phyloP scores from a whole-genome alignment of 2,329 filamentous ascomycete genomes.

The Fusarium floridanum region DNA sequence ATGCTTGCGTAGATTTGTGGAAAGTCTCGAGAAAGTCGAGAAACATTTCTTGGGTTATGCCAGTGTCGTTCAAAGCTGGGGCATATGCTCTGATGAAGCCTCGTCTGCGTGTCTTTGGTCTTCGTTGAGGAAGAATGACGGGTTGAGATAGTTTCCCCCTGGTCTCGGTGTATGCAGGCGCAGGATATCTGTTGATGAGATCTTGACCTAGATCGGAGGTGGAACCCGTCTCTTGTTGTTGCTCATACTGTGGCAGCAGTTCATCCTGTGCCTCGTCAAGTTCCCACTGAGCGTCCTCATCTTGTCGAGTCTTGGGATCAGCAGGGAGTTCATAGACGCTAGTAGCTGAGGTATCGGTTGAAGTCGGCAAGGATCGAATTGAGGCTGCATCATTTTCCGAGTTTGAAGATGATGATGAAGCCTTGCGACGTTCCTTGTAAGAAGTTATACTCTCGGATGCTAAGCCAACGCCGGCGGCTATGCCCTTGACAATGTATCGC shows the following conservation, averaged over 20 bases:
- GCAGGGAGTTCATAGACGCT: neutral
- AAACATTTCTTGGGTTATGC: conserved; percentile 32
- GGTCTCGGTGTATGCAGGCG: neutral
- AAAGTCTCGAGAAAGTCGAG: conserved; percentile 29
- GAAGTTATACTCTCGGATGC: conserved; percentile 18
- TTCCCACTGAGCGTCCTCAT: conserved; percentile 12
- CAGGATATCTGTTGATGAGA: conserved; percentile 8
- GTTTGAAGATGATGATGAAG: neutral
- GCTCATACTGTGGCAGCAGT: neutral
- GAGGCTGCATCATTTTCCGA: neutral
- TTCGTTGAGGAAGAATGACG: conserved; percentile 29
- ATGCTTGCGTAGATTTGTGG: conserved; percentile 27
- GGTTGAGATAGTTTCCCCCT: neutral
- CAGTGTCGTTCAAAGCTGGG: conserved; percentile 15
- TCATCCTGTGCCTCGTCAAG: conserved; percentile 15
- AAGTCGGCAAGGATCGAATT: neutral
- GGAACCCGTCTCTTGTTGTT: neutral
- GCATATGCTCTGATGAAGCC: conserved; percentile 33
- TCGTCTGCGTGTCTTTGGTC: conserved; percentile 27
- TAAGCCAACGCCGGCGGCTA: conserved; percentile 17
- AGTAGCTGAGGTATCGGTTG: neutral
- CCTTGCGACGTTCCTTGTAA: conserved; percentile 16
- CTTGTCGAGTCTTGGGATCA: neutral
- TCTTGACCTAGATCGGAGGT: neutral
- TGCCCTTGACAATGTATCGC: conserved; percentile 16